Evolutionary conservation across 2,329 filamentous ascomycete species (phyloP).

Genomic region (Neofusicoccum kwambonambiense): DNA sequence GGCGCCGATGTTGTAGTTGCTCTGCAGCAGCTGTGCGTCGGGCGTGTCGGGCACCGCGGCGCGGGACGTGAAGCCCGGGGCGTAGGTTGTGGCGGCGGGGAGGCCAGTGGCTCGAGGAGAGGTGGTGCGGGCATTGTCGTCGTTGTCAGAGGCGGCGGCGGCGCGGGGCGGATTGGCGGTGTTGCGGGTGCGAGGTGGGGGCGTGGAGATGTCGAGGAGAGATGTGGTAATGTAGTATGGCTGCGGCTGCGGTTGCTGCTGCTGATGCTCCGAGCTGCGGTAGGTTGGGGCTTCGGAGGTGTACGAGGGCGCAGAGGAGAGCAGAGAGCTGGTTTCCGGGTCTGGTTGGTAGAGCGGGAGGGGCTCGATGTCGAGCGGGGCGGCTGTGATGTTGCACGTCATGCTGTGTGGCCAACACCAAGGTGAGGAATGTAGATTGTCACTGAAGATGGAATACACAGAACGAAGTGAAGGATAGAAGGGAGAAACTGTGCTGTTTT

Average conservation of each 20-base stretch:
- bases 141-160: background rate
- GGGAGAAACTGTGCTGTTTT: no score
- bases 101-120: slow-evolving; percentile 20
- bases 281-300: slow-evolving; percentile 64
- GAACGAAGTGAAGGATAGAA: background rate
- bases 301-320: slow-evolving; percentile 64
- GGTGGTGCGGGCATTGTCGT: background rate
- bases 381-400: slow-evolving; percentile 29
- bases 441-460: background rate
- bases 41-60: slow-evolving; percentile 20
- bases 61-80: slow-evolving; percentile 28
- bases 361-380: slow-evolving; percentile 27
- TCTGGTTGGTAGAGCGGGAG: slow-evolving; percentile 44
- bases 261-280: slow-evolving; percentile 34
- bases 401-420: slow-evolving; percentile 19
- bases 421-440: background rate
- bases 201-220: slow-evolving; percentile 15
- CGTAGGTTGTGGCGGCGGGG: slow-evolving; percentile 25
- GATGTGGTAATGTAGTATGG: slow-evolving; percentile 15
- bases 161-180: slow-evolving; percentile 10
- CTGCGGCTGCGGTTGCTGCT: background rate
- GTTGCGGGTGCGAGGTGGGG: slow-evolving; percentile 1
- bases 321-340: slow-evolving; percentile 66
- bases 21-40: slow-evolving; percentile 21
- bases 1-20: slow-evolving; percentile 55